Conservation (phyloP, 23 red algal genomes). For the Gracilariopsis chorda region DNA sequence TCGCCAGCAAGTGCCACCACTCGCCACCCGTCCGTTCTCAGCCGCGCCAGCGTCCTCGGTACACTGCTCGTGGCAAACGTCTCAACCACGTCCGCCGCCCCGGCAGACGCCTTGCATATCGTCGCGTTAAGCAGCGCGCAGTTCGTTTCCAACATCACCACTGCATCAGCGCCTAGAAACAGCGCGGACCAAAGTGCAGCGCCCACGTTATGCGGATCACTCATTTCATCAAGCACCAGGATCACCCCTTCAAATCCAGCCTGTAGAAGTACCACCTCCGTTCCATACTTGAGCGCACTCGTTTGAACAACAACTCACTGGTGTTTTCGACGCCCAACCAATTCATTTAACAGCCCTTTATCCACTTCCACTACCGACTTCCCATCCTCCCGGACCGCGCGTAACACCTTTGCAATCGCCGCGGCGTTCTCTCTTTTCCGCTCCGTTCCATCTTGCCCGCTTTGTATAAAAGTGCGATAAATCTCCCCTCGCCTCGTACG, state of each 20-base stretch:
- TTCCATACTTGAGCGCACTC: slow-evolving; percentile 42
- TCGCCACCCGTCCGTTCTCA: slow-evolving; percentile 70
- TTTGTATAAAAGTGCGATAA: slow-evolving; percentile 53
- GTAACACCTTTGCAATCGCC: slow-evolving; percentile 25
- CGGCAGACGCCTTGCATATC: slow-evolving; percentile 87
- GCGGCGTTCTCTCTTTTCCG: slow-evolving; percentile 36
- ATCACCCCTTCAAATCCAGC: neutral
- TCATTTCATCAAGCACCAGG: slow-evolving; percentile 88
- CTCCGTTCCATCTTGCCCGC: neutral
- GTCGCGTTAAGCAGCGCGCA: slow-evolving; percentile 63
- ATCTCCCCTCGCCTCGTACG: slow-evolving; percentile 44
- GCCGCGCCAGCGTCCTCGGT: slow-evolving; percentile 56
- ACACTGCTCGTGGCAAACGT: slow-evolving; percentile 61
- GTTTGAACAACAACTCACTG: slow-evolving; percentile 86
- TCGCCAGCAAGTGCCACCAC: slow-evolving; percentile 66
- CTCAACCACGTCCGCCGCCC: slow-evolving; percentile 84
- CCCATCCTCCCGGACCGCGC: neutral
- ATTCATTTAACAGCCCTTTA: slow-evolving; percentile 88
- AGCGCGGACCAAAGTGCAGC: slow-evolving; percentile 73
- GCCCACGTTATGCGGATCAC: slow-evolving; percentile 92
- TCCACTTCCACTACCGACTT: slow-evolving; percentile 6
- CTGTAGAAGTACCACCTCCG: slow-evolving; percentile 43
- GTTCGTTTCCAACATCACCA: slow-evolving; percentile 72
- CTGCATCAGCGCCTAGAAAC: slow-evolving; percentile 86
- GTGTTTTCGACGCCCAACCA: slow-evolving; percentile 78